Percentiles rank a stretch among this genome's conserved stretches.
Evolutionary conservation across 2,329 filamentous ascomycete genomes (phyloP).

Genomic region (Diplodia intermedia): DNA sequence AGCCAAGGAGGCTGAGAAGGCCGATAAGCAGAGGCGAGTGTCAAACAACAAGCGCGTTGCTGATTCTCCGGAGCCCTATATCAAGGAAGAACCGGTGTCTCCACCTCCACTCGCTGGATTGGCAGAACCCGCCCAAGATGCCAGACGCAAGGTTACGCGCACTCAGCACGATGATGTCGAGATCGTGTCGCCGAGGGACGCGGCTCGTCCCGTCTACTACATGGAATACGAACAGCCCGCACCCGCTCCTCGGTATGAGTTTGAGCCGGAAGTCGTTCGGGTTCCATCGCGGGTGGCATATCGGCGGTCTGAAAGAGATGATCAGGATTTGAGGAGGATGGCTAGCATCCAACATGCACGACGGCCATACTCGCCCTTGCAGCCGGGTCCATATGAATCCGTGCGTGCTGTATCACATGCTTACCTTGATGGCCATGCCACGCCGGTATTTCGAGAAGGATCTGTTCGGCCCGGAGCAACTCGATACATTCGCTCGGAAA

Average conservation of each 20-base stretch:
- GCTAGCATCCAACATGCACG: constrained; percentile 57
- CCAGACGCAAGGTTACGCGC: constrained; percentile 49
- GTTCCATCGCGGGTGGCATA: constrained; percentile 47
- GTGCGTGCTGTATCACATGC: constrained; percentile 51
- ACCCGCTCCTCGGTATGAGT: constrained; percentile 39
- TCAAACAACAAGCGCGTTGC: constrained; percentile 34
- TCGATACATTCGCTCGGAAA: constrained; percentile 50
- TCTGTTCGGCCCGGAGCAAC: constrained; percentile 47
- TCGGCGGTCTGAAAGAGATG: constrained; percentile 51
- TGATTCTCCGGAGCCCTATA: constrained; percentile 54
- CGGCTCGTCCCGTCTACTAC: constrained; percentile 56
- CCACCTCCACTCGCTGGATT: constrained; percentile 61
- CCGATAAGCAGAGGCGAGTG: constrained; percentile 48
- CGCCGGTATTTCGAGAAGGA: constrained; percentile 48
- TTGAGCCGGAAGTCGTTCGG: constrained; percentile 47
- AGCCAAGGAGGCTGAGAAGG: constrained; percentile 45
- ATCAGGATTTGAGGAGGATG: constrained; percentile 56
- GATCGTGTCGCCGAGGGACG: constrained; percentile 48
- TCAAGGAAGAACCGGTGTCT: constrained; percentile 69
- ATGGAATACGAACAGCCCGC: constrained; percentile 45
- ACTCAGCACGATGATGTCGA: constrained; percentile 48
- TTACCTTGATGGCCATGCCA: constrained; percentile 48
- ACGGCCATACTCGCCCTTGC: constrained; percentile 50
- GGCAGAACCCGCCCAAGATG: constrained; percentile 46
- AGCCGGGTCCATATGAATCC: constrained; percentile 44